Percentiles rank a stretch among this genome's conserved stretches.
phyloP scores from a whole-genome alignment of 257 asterid genomes.

The Solanum habrochaites region DNA sequence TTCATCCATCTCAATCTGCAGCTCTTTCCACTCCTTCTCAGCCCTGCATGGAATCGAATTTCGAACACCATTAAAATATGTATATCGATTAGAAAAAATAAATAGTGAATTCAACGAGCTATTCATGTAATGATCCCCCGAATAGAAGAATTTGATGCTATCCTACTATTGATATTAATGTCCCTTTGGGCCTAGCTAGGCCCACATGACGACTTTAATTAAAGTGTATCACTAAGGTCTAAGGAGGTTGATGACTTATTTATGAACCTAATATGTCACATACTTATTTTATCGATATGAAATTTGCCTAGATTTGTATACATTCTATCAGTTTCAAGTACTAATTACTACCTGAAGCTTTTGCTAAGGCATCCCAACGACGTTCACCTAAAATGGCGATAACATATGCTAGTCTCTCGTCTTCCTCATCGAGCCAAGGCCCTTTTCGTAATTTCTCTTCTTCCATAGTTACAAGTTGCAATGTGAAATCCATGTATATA shows the following conservation, averaged over 20 bases:
- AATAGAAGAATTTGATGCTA: not conserved
- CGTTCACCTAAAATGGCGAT: constrained; percentile 43
- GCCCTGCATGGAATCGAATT: constrained; percentile 17
- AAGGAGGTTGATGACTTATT: not conserved
- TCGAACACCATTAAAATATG: not conserved
- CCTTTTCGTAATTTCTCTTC: constrained; percentile 43
- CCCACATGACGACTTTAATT: not conserved
- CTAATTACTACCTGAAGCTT: constrained; percentile 38
- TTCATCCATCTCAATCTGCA: constrained; percentile 82
- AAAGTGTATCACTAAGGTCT: not conserved
- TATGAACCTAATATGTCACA: not conserved
- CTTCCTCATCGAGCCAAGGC: constrained; percentile 69
- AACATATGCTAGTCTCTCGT: constrained; percentile 35
- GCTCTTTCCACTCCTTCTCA: constrained; percentile 63
- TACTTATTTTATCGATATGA: not conserved
- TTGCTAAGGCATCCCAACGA: constrained; percentile 71
- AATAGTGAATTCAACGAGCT: too few relatives aligned
- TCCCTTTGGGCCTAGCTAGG: not conserved
- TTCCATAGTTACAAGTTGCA: constrained; percentile 17
- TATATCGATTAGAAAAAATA: not conserved
- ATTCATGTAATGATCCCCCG: not conserved
- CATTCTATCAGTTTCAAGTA: not conserved
- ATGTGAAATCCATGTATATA: not conserved
- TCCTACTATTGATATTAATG: not conserved
- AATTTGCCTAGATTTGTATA: not conserved